These are phyloP conservation scores for Volvariella surrecta DNA, from an alignment of 1,284 basidiomycete species.

Conservation along the genomic window DNA sequence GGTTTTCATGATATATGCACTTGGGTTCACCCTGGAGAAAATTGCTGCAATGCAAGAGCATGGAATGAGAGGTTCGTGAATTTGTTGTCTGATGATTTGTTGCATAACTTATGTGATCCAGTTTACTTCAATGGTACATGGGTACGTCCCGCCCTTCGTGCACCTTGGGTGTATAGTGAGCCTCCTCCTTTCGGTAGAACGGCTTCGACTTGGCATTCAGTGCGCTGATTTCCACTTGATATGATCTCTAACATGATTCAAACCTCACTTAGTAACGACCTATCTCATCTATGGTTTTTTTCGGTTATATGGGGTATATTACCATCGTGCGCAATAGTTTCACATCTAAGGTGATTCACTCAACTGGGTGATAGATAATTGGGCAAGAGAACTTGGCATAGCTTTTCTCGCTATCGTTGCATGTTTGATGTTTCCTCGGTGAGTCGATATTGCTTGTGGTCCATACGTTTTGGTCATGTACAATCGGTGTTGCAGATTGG, in stretches of 20 bases:
- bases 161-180: constrained; percentile 1
- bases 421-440: constrained; percentile 83
- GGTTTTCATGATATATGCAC: constrained; percentile 74
- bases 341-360: neutral
- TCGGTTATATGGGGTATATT: constrained; percentile 64
- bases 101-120: no score
- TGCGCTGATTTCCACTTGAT: constrained; percentile 16
- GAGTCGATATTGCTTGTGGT: constrained; percentile 14
- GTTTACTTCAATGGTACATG: constrained; percentile 80
- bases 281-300: constrained; percentile 70
- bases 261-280: constrained; percentile 47
- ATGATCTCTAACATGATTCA: neutral
- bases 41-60: constrained; percentile 92
- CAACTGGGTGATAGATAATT: constrained; percentile 30
- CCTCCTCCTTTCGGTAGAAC: constrained; percentile 40
- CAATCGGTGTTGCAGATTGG: constrained; percentile 39
- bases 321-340: constrained; percentile 36
- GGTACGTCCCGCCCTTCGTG: constrained; percentile 31
- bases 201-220: constrained; percentile 88
- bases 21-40: constrained; percentile 89
- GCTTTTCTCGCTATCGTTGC: constrained; percentile 76
- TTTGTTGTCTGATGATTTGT: constrained; percentile 5
- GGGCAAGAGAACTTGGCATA: constrained; percentile 58
- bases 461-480: neutral
- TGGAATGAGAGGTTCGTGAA: constrained; percentile 62